Conservation (phyloP, 306 rosid genomes). For the Psophocarpus tetragonolobus region DNA sequence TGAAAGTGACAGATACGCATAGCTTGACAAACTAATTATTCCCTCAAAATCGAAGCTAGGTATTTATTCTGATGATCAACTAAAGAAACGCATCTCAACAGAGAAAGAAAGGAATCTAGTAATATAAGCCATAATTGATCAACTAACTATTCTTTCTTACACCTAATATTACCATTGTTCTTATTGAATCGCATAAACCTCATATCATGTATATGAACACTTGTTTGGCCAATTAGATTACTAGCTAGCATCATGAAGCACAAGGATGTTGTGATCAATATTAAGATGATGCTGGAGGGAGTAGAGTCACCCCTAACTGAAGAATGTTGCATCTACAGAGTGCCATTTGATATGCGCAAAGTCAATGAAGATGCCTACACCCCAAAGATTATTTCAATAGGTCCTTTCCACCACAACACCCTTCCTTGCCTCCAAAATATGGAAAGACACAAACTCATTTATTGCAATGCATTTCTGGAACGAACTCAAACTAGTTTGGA, state of each 20-base stretch:
- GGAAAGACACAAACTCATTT: slow-evolving; percentile 18
- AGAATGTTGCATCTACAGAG: slow-evolving; percentile 39
- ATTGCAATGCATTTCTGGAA: slow-evolving; percentile 1
- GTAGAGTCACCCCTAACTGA: not conserved
- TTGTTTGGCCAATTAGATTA: not conserved
- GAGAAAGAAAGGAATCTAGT: too few species aligned
- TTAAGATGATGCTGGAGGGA: not conserved
- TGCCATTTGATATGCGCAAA: slow-evolving; percentile 32
- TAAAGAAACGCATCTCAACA: too few species aligned
- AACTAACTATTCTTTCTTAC: too few species aligned
- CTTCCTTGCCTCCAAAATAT: slow-evolving; percentile 11
- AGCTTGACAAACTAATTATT: too few species aligned
- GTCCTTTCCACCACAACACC: slow-evolving; percentile 31
- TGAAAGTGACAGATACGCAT: too few species aligned
- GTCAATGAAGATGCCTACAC: slow-evolving; percentile 35
- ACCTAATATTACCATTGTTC: too few species aligned
- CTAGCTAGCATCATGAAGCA: not conserved
- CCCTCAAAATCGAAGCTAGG: too few species aligned
- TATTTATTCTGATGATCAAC: too few species aligned
- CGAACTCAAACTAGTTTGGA: not conserved
- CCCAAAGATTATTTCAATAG: slow-evolving; percentile 44
- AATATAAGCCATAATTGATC: too few species aligned
- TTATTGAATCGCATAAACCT: too few species aligned
- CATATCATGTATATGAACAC: too few species aligned
- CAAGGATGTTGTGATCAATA: not conserved